These are phyloP conservation scores for Tubosaeta sp. DNA, from an alignment of 768 basidiomycete genomes.

Conservation along the genomic window DNA sequence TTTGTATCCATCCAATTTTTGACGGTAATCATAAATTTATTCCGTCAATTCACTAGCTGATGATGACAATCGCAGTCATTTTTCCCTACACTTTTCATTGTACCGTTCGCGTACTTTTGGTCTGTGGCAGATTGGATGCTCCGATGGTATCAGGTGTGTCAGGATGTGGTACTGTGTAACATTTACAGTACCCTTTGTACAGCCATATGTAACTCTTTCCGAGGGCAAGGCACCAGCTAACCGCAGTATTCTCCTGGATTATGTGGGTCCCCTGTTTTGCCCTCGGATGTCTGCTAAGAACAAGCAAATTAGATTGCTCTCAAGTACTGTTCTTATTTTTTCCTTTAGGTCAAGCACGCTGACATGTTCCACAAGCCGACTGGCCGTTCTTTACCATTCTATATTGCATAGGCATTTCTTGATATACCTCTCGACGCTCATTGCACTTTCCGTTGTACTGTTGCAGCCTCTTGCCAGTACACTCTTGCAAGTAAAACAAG, in stretches of 20 bases:
- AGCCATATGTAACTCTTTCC: constrained; percentile 63
- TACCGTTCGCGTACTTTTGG: constrained; percentile 50
- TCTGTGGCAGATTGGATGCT: constrained; percentile 50
- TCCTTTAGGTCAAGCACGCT: not conserved
- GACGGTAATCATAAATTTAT: constrained; percentile 34
- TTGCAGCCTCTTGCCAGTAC: constrained; percentile 56
- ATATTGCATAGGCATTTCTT: constrained; percentile 51
- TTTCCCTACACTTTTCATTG: constrained; percentile 48
- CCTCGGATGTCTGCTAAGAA: not conserved
- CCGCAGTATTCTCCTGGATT: constrained; percentile 61
- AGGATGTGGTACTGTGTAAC: not conserved
- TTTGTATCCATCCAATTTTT: constrained; percentile 44
- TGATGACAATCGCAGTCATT: constrained; percentile 42
- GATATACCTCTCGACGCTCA: constrained; percentile 48
- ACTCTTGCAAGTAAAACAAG: constrained; percentile 26
- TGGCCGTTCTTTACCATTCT: constrained; percentile 41
- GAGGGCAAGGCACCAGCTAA: constrained; percentile 50
- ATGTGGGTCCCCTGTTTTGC: constrained; percentile 38
- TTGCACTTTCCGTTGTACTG: constrained; percentile 40
- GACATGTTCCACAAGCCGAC: constrained; percentile 33
- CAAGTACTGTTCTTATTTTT: constrained; percentile 31
- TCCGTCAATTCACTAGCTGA: not conserved
- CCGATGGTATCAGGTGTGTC: constrained; percentile 53
- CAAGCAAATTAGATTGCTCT: constrained; percentile 34
- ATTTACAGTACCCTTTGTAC: constrained; percentile 4